These are phyloP conservation scores for Ensete ventricosum DNA, from an alignment of 176 grass and related monocot species.

Conservation along the genomic window DNA sequence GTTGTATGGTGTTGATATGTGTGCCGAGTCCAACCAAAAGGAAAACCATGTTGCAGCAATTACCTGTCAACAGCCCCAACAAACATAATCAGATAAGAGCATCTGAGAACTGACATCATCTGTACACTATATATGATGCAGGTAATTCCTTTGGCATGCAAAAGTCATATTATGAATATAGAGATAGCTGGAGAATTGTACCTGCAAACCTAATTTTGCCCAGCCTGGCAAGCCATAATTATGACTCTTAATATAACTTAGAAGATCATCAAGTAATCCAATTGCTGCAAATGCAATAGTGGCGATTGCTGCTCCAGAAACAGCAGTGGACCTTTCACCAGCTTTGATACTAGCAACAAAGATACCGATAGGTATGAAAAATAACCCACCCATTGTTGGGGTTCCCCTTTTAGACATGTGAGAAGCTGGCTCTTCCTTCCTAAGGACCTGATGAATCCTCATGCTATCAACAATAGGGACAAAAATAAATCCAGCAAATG, in stretches of 20 bases:
- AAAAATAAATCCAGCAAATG: slow-evolving; percentile 69
- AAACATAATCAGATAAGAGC: not conserved
- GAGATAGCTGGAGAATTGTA: slow-evolving; percentile 18
- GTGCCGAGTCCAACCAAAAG: slow-evolving; percentile 62
- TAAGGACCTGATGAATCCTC: slow-evolving; percentile 63
- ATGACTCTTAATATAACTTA: slow-evolving; percentile 18
- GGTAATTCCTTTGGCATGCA: not conserved
- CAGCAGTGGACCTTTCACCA: slow-evolving; percentile 37
- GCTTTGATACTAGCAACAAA: slow-evolving; percentile 45
- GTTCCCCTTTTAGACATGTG: slow-evolving; percentile 48
- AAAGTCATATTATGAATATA: not conserved
- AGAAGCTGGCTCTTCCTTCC: slow-evolving; percentile 47
- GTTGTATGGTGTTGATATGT: slow-evolving; percentile 78
- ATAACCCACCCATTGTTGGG: slow-evolving; percentile 83
- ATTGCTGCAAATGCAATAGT: slow-evolving; percentile 65
- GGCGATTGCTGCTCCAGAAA: slow-evolving; percentile 56
- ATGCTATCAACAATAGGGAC: slow-evolving; percentile 61
- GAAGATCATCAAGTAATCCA: slow-evolving; percentile 83
- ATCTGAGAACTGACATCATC: slow-evolving; percentile 18
- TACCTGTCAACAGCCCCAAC: slow-evolving; percentile 29
- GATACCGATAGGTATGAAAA: slow-evolving; percentile 80
- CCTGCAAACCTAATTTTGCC: slow-evolving; percentile 58
- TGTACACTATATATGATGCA: slow-evolving; percentile 7
- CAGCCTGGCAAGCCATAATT: slow-evolving; percentile 46
- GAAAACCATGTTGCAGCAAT: slow-evolving; percentile 68